These are phyloP conservation scores for Calonectria ilicicola DNA, from an alignment of 2,329 filamentous ascomycete genomes.

Conservation along the genomic window DNA sequence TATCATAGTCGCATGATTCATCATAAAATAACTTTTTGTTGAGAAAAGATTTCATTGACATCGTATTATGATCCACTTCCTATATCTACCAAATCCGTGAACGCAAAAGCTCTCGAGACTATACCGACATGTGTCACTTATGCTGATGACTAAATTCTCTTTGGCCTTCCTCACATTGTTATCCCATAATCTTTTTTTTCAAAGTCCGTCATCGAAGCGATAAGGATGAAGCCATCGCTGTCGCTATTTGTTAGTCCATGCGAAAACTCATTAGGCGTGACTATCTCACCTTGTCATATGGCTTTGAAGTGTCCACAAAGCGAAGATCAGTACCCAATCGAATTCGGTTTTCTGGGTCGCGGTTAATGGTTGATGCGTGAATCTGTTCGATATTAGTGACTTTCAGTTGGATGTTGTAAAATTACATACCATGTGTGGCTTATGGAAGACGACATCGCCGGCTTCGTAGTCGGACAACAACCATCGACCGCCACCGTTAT, in stretches of 20 bases:
- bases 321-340: conserved; percentile 29
- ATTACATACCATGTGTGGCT: conserved; percentile 34
- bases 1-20: too few species aligned
- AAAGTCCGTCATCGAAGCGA: neutral
- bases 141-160: too few species aligned
- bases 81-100: too few species aligned
- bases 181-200: too few species aligned
- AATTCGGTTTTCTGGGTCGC: conserved; percentile 24
- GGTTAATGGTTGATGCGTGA: conserved; percentile 30
- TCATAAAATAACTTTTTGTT: too few species aligned
- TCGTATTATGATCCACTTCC: too few species aligned
- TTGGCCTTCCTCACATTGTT: too few species aligned
- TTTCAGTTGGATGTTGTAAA: accelerated
- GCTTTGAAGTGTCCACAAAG: conserved; percentile 28
- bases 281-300: conserved; percentile 21
- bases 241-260: neutral
- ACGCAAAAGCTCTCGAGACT: too few species aligned
- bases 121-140: too few species aligned
- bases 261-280: too few species aligned
- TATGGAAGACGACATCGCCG: conserved; percentile 55
- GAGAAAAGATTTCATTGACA: too few species aligned
- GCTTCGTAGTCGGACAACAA: conserved; percentile 53
- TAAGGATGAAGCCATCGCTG: conserved; percentile 1
- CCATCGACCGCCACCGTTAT: conserved; percentile 46
- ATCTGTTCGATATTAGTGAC: neutral